phyloP scores from a whole-genome alignment of 148 eudicot species.

The Hydrangea macrophylla region DNA sequence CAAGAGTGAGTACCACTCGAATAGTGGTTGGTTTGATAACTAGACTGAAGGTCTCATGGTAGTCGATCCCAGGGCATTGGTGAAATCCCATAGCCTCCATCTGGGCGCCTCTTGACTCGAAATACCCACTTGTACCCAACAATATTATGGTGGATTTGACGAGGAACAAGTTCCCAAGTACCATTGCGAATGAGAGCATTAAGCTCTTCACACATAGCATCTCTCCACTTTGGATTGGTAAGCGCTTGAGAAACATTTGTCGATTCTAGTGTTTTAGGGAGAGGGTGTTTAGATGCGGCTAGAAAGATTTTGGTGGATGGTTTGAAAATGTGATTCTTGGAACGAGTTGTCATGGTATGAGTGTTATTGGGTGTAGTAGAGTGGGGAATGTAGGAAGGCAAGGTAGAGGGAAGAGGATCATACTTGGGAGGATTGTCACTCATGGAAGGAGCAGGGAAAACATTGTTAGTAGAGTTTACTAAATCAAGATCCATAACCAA shows the following conservation, averaged over 20 bases:
- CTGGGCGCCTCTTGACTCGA: background rate
- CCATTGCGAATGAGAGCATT: too few species aligned
- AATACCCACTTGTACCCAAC: constrained; percentile 5
- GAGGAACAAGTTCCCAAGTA: too few species aligned
- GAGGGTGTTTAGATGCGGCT: background rate
- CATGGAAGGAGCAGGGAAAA: background rate
- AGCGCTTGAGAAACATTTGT: background rate
- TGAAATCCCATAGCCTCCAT: constrained; percentile 4
- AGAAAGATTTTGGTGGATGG: background rate
- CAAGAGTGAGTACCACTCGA: background rate
- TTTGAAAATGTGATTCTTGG: background rate
- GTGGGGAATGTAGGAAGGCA: too few species aligned
- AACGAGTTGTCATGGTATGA: background rate
- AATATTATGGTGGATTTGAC: background rate
- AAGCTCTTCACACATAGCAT: background rate
- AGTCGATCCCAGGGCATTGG: background rate
- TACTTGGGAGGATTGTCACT: background rate
- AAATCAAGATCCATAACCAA: too few species aligned
- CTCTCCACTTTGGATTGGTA: background rate
- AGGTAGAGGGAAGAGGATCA: background rate
- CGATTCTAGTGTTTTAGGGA: background rate
- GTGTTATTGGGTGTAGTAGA: background rate
- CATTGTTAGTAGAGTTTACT: too few species aligned
- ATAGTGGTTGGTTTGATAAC: background rate
- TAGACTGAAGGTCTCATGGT: constrained; percentile 1